These are phyloP conservation scores for Stephania japonica DNA, from an alignment of 164 flowering plant species.

Conservation along the genomic window DNA sequence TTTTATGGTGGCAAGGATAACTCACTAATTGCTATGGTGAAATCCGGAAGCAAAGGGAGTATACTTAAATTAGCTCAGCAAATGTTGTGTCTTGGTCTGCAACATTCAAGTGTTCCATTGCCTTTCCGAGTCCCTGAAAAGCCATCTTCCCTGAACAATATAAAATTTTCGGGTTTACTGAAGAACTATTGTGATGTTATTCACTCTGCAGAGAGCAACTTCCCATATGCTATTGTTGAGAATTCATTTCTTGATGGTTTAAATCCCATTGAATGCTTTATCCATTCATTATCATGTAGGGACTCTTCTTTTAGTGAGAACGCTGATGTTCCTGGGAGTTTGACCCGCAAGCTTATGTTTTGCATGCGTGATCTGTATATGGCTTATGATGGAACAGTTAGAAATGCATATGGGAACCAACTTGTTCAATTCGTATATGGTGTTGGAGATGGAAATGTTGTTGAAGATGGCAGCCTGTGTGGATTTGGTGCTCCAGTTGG, in stretches of 20 bases:
- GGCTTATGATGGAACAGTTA: conserved; percentile 91
- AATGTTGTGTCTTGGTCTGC: conserved; percentile 75
- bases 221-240: conserved; percentile 58
- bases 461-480: conserved; percentile 7
- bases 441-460: conserved; percentile 14
- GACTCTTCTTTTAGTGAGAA: conserved; percentile 75
- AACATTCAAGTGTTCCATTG: conserved; percentile 50
- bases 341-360: conserved; percentile 70
- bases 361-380: conserved; percentile 68
- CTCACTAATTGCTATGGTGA: conserved; percentile 64
- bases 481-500: conserved; percentile 81
- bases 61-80: conserved; percentile 67
- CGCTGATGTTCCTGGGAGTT: conserved; percentile 88
- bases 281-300: conserved; percentile 68
- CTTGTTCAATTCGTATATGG: conserved; percentile 66
- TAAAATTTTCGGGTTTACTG: conserved; percentile 15
- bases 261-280: conserved; percentile 77
- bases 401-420: conserved; percentile 80
- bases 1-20: conserved; percentile 50
- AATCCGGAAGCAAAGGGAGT: conserved; percentile 89
- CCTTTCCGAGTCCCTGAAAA: conserved; percentile 54
- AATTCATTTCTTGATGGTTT: conserved; percentile 66
- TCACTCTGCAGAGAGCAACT: conserved; percentile 22
- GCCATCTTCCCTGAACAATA: conserved; percentile 43
- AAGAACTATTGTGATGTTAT: background rate